Evolutionary conservation across 805 yeast species (phyloP).

Genomic region (Candida awuae): DNA sequence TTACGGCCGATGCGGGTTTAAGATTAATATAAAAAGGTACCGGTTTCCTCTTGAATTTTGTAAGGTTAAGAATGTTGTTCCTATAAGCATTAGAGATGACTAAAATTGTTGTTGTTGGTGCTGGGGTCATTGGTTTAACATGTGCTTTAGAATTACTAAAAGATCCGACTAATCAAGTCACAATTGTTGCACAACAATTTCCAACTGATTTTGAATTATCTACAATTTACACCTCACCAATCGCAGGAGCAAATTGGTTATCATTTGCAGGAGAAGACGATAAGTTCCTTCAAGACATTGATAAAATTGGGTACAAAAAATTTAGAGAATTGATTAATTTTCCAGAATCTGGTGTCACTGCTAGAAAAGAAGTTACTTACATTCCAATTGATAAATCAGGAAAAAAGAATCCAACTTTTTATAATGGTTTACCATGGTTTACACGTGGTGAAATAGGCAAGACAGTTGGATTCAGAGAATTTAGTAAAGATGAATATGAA

Average conservation of each 20-base stretch:
- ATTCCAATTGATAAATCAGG: conserved; percentile 17
- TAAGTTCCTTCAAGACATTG: conserved; percentile 30
- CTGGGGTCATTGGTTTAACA: conserved; percentile 53
- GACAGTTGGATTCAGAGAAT: conserved; percentile 28
- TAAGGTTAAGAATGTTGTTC: no score
- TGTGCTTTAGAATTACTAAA: conserved; percentile 37
- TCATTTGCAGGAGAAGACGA: conserved; percentile 46
- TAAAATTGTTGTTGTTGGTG: conserved; percentile 25
- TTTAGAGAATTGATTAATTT: conserved; percentile 40
- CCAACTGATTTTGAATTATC: conserved; percentile 49
- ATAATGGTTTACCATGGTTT: conserved; percentile 41
- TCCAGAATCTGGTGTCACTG: conserved; percentile 44
- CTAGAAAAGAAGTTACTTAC: conserved; percentile 15
- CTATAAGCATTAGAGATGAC: conserved; percentile 14
- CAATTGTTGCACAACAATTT: conserved; percentile 37
- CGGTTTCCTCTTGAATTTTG: no score
- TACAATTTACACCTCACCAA: conserved; percentile 50
- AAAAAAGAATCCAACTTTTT: conserved; percentile 9
- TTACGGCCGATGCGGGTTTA: no score
- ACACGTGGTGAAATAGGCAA: conserved; percentile 11
- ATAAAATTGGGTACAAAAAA: conserved; percentile 40
- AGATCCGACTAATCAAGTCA: conserved; percentile 32
- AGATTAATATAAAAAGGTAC: no score
- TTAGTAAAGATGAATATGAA: conserved; percentile 33
- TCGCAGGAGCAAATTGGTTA: conserved; percentile 69